Base-by-base conservation (phyloP, 1,284 basidiomycete species). In the Leccinum subrobustum region DNA sequence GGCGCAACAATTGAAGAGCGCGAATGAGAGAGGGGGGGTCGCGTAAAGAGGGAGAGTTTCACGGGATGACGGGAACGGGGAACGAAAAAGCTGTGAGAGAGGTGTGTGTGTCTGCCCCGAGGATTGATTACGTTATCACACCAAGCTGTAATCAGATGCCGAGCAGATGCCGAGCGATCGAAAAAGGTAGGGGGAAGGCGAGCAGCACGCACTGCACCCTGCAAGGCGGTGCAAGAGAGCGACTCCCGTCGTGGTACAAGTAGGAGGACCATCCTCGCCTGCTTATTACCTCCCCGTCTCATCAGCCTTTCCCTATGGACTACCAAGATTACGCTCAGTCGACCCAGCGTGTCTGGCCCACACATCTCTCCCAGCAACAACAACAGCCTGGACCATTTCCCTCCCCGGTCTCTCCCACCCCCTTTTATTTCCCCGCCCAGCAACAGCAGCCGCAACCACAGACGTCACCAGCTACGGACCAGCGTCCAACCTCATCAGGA, bases 341-440 rank as follows among this genome's bases (percentile, higher is more conserved):
- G 1, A 20, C 20, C 1, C 66, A 68, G 29, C 62, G 60, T n/a
- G 53, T 39, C 23, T 69, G 68, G 66, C 59, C 58, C 1, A 62
- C 64, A 0, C 67, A 66, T 18, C 61, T 64, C 55, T 60, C 20
- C 7, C 65, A 55, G n/a, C 65, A 66, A 6, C 62, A 51, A 12
- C 50, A 51, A 5, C 65, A 66, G 5, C 37, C 27, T 5, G 31
- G n/a, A 16, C 57, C 62, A 1, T 72, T 72, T 27, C 67, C 70
- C 3, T 69, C 68, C 0, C 68, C 68, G 1, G 60, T 70, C 51
- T 69, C 70, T 0, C 66, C 70, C 2, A 51, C 51, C 2, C 52
- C 68, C 12, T 69, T 54, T 50, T 67, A 57, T 58, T 69, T 66
- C 11, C 68, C 59, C 68, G 69, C 37, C 48, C 75, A 71, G 33